Base-by-base conservation (phyloP, 176 grass and related monocot genomes). In the Thinopyrum elongatum region DNA sequence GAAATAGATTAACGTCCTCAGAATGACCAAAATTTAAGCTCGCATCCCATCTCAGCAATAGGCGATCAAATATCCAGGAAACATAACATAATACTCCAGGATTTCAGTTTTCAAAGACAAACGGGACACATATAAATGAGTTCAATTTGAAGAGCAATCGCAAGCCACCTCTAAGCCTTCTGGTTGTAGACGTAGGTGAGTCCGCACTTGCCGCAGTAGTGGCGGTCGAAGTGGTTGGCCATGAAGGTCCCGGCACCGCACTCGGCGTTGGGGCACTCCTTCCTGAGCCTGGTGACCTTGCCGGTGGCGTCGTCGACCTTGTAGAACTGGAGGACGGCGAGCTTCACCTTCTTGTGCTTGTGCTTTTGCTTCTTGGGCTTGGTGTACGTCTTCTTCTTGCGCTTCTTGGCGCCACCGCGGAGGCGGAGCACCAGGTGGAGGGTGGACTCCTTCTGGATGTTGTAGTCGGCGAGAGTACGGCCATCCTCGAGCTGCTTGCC, bases 301-400 rank as follows among this genome's bases (percentile, higher is more conserved):
- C 90, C 93, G 31, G 79, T 91, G 84, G 84, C 55, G 79, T 93
- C 88, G 73, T 90, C 92, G 0, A 90, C 88, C 79, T 93, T 90
- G 85, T 93, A 93, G 92, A 90, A 93, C 92, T 93, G 92, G 49
- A 93, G 92, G 66, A 93, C 88, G 67, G 92, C 88, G 73, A 93
- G 92, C 88, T 93, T 93, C 2, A 93, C 88, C 86, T 90, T 93
- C 92, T 90, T 93, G 78, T 93, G 86, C 82, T 90, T 93, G 86
- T 93, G 88, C 91, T 93, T 93, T 34, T 63, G 80, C 85, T 93
- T 93, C 82, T 93, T 93, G 28, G 91, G 91, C 74, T 93, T 93
- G 91, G 91, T 93, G 88, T 93, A 93, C 6, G 88, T 93, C 88
- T 93, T 93, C 88, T 93, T 93, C 92, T 93, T 93, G 72, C 88